Base-by-base conservation (phyloP, 768 basidiomycete genomes). In the Lyophyllum semitale region DNA sequence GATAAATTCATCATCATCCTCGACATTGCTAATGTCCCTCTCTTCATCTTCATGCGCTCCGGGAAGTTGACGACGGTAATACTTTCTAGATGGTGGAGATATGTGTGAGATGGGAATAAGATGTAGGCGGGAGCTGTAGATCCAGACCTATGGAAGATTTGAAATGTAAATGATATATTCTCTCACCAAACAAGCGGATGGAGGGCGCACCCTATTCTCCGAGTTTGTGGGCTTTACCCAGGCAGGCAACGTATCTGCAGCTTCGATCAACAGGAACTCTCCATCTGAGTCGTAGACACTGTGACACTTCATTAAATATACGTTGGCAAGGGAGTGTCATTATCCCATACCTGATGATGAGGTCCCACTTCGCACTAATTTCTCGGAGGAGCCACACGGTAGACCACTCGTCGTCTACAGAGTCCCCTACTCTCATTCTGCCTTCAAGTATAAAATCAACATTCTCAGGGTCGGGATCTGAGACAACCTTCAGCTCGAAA, bases 321-420 rank as follows among this genome's bases (percentile, higher is more conserved):
- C 15, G 15, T 53, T 6, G n/a, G 40, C 33, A 25, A 38, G 17
- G 49, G 44, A 32, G 32, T 37, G 51, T 40, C 54, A 8, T n/a
- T 48, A 35, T 27, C 26, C 67, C 81, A 54, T 60, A 95, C 94
- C 89, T 87, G 53, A 93, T 83, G 9, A 82, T 84, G 33, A 95
- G 70, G 60, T 94, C 89, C 89, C 89, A 95, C 58, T 83, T 84
- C 37, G 77, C 72, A 57, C 86, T 89, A 54, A 96, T 77, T 70
- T 92, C 82, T 62, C 78, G 81, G 54, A 98, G 73, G 44, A 98
- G 75, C 92, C 93, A 98, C 17, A 98, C 94, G 13, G 83, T 80
- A 67, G 87, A 88, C 97, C 97, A 99, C 71, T 99, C 97, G 64
- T 99, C 97, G 69, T 99, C 95, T n/a, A 98, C 82, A 49, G 87